Evolutionary conservation across 2,329 filamentous ascomycete genomes (phyloP), one percentile per base, ranked within the genome.

Genomic region (Hymenoscyphus occultus): DNA sequence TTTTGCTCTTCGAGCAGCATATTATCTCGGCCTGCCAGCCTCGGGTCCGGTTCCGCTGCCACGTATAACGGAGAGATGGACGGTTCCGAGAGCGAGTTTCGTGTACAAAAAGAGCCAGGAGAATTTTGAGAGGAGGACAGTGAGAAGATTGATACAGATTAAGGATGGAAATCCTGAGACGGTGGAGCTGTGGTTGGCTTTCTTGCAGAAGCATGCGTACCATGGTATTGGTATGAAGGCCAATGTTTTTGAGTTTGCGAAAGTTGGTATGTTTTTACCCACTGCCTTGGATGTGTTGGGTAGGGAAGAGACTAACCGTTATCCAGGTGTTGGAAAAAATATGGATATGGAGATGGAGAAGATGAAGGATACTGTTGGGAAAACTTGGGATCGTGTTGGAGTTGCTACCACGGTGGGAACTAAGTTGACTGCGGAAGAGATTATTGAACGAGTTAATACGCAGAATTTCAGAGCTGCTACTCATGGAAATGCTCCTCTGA

Each of bases 161-260:
- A 90, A 92, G 70, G 95, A 98, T 74, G 95, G 93, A 0, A 84
- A 97, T 74, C 88, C 93, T 0, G 92, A 97, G 76, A 89, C 88
- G 0, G 93, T 99, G 42, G 90, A 96, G 78, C 78, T 93, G 35
- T 99, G 95, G 95, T 81, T 99, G 65, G 93, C 92, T 0, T 98
- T 96, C 76, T 77, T 99, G 75, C 86, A 91, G 74, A 96, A 96
- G 79, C 90, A 97, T 76, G 91, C 93, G 54, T 96, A 95, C 76
- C 91, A 96, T 71, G 95, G 95, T n/a, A 89, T 98, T 51, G 95
- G 95, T 73, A 96, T 99, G 93, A 99, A 99, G 84, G 95, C 95
- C 62, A 97, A 99, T 76, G 85, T 98, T 60, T 99, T 91, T 88
- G 92, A 97, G 75, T 93, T 92, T 78, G 87, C 90, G 73, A 84